Evolutionary conservation across 208 protist species (phyloP), one percentile per base, ranked within the genome.

Genomic region (Trypanosomatidae sp.): DNA sequence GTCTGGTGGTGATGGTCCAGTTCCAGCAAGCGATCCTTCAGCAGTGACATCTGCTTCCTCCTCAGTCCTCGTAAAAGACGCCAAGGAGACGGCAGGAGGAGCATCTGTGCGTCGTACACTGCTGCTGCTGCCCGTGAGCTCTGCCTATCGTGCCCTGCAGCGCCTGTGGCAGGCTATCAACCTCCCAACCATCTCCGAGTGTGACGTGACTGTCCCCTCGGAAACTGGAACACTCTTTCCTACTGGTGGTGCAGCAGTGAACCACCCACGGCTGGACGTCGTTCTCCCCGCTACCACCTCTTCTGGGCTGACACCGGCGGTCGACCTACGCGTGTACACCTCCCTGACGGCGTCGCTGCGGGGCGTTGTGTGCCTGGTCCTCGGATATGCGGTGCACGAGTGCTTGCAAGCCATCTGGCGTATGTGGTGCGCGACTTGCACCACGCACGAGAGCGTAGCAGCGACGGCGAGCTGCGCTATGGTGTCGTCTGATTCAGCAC

Each of bases 361-460:
- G 33, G 69, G 69, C 0, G 69, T 71, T 13, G 33, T 80, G 46
- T 59, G 76, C 33, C 19, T 71, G 25, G 47, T 55, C 12, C 49
- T 80, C 13, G 76, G 76, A 15, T 75, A 72, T 50, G 76, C 69
- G 15, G 69, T 75, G 33, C 59, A 80, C 46, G 65, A 46, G 36
- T 28, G 55, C 10, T 52, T 80, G 36, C 58, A 60, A 10, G 39
- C 28, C 5, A 55, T 71, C 2, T 66, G 50, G 62, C 0, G 66
- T 3, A 22, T 44, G 19, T 78, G 59, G 66, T 56, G 30, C 33
- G 17, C 39, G 60, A 19, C 4, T 7, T 65, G 30, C 9, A 25
- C 3, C 12, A 8, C 7, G 22, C 60, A 47, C 36, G 19, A 25
- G n/a, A 22, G 15, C 13, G 8, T 22, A 44, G 19, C 33, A 44